These are phyloP conservation scores for Teunomyces aglyptinius DNA, from an alignment of 805 yeast species.

Conservation along the genomic window DNA sequence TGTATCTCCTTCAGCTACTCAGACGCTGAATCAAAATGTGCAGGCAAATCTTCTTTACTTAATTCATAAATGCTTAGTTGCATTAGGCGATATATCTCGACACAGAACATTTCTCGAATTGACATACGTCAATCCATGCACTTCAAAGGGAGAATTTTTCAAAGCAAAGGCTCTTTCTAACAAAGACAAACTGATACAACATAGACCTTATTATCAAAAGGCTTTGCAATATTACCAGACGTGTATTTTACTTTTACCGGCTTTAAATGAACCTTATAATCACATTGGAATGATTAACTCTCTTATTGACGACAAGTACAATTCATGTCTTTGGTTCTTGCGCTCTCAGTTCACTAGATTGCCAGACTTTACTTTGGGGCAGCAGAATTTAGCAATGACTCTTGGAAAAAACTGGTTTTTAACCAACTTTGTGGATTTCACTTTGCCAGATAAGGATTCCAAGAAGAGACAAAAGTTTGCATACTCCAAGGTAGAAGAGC, in stretches of 20 bases:
- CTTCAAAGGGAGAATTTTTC: constrained; percentile 26
- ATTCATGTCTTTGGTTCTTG: constrained; percentile 52
- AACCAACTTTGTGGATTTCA: constrained; percentile 22
- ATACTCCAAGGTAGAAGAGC: constrained; percentile 11
- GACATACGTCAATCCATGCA: constrained; percentile 38
- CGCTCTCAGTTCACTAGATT: constrained; percentile 57
- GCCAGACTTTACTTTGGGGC: constrained; percentile 45
- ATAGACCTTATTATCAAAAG: constrained; percentile 24
- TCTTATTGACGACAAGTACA: constrained; percentile 42
- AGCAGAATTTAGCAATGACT: constrained; percentile 42
- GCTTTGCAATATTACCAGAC: constrained; percentile 41
- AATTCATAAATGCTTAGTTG: constrained; percentile 48
- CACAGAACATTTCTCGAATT: constrained; percentile 52
- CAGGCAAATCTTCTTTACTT: constrained; percentile 40
- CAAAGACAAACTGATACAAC: constrained; percentile 37
- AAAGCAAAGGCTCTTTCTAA: constrained; percentile 30
- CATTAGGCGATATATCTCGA: constrained; percentile 58
- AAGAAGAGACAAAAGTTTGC: constrained; percentile 6
- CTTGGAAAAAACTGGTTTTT: constrained; percentile 36
- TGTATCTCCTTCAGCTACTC: constrained; percentile 14
- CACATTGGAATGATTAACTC: constrained; percentile 51
- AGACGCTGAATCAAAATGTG: constrained; percentile 13
- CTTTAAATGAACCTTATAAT: constrained; percentile 65
- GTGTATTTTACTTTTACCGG: constrained; percentile 59
- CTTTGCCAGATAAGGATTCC: constrained; percentile 5